A percentile compares a stretch with the other conserved stretches of the same genome.
These are phyloP conservation scores for Ananas comosus DNA, from an alignment of 176 grass and related monocot genomes.

Conservation along the genomic window DNA sequence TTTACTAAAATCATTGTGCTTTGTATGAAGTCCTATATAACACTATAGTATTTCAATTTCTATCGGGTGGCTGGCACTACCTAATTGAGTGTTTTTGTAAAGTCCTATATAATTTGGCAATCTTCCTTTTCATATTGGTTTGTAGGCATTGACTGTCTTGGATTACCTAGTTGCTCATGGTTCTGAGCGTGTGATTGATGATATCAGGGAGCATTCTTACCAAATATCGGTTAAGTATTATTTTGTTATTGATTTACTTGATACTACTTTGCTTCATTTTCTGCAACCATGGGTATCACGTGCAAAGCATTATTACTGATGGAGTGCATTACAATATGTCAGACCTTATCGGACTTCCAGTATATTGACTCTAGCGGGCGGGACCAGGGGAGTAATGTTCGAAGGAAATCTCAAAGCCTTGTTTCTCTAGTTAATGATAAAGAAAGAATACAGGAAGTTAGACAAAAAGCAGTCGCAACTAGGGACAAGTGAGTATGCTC, in stretches of 20 bases:
- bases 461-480: slow-evolving; percentile 44
- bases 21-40: not conserved
- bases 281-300: not conserved
- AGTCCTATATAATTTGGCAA: not conserved
- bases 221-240: slow-evolving; percentile 42
- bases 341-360: slow-evolving; percentile 46
- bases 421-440: slow-evolving; percentile 53
- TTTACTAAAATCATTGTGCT: not conserved
- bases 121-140: slow-evolving; percentile 1
- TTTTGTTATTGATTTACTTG: not conserved
- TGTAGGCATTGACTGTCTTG: slow-evolving; percentile 54
- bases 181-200: slow-evolving; percentile 44
- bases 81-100: not conserved
- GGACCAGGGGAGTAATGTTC: slow-evolving; percentile 59
- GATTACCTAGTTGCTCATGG: slow-evolving; percentile 77
- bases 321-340: slow-evolving; percentile 5
- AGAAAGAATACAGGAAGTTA: slow-evolving; percentile 59
- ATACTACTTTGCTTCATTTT: not conserved
- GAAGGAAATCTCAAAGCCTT: slow-evolving; percentile 60
- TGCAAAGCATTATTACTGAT: not conserved
- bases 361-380: slow-evolving; percentile 63
- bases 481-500: slow-evolving; percentile 49
- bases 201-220: slow-evolving; percentile 46
- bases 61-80: not conserved
- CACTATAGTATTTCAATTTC: not conserved